A percentile compares a stretch with the other conserved stretches of the same genome.
Conservation (phyloP, 768 basidiomycete genomes). For the Leccinum obscurum region DNA sequence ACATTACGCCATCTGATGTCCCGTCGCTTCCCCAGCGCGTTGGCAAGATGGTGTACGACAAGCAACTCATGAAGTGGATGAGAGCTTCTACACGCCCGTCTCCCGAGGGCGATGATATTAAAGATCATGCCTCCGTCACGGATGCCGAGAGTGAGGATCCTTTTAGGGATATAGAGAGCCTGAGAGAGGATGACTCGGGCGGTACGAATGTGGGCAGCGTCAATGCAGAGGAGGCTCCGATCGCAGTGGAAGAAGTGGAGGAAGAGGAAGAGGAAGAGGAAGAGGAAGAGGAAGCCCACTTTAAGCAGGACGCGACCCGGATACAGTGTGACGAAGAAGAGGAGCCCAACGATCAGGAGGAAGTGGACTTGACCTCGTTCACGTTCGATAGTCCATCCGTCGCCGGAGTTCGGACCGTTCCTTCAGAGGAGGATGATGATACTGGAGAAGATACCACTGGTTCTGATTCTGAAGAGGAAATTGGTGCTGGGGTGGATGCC, state of each 20-base stretch:
- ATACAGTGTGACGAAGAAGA: slow-evolving; percentile 33
- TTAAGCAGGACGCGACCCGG: not conserved
- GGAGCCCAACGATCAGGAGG: slow-evolving; percentile 59
- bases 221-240: not conserved
- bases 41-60: slow-evolving; percentile 88
- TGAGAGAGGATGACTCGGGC: slow-evolving; percentile 60
- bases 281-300: slow-evolving; percentile 8
- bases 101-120: slow-evolving; percentile 31
- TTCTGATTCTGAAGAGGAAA: slow-evolving; percentile 32
- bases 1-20: slow-evolving; percentile 80
- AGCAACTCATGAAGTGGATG: slow-evolving; percentile 82
- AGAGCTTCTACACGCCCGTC: slow-evolving; percentile 49
- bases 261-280: slow-evolving; percentile 36
- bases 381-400: slow-evolving; percentile 64
- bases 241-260: slow-evolving; percentile 13
- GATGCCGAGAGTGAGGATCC: slow-evolving; percentile 77
- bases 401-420: slow-evolving; percentile 52
- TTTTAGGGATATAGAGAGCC: slow-evolving; percentile 88
- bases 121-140: slow-evolving; percentile 32
- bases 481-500: slow-evolving; percentile 11
- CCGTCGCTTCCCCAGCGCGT: slow-evolving; percentile 73
- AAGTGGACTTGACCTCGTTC: slow-evolving; percentile 68
- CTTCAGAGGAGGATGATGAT: slow-evolving; percentile 29
- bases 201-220: slow-evolving; percentile 18
- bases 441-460: slow-evolving; percentile 46